Evolutionary conservation across 2,329 filamentous ascomycete species (phyloP), one percentile per base, ranked within the genome.

Genomic region (Pseudogymnoascus sp.): DNA sequence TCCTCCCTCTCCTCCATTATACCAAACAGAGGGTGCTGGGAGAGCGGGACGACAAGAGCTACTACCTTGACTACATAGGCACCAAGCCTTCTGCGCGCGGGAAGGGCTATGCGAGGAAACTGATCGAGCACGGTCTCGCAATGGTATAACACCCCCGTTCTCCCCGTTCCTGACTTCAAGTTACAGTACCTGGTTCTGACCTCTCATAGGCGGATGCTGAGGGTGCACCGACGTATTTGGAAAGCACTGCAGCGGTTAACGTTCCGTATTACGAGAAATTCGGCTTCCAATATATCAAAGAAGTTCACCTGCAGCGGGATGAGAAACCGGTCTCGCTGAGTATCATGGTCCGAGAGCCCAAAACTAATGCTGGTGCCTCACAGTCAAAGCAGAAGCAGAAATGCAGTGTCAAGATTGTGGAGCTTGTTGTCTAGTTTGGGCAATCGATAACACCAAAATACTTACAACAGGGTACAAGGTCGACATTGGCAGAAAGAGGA

Each of bases 41-140:
- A 20, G 78, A 81, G 38, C 81, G 85, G 58, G 86, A 90, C 70
- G 73, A 78, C 67, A 79, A 88, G 63, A 86, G 83, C 70, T 94
- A 89, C 81, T 94, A 94, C 73, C 84, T 95, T 60, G 88, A 92
- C 57, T 94, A 93, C 74, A 79, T 95, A 64, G 90, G 90, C 64
- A 92, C 88, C 58, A 88, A 86, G 72, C 85, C 57, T 28, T 79
- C 78, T 64, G 84, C 86, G 4, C 83, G 87, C 63, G 84, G 89
- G 57, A 86, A 86, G 67, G 90, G 90, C 9, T 90, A 90, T 72
- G 88, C 85, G 14, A 80, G 80, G 66, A 86, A 84, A 75, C 79
- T 92, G 64, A 84, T 94, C 65, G 80, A 86, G 71, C 79, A 89
- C 70, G 86, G 91, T 75, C 85, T 86, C 59, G 75, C 74, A 47